Conservation (phyloP, 208 protist genomes). For the Leishmania gerbilli region DNA sequence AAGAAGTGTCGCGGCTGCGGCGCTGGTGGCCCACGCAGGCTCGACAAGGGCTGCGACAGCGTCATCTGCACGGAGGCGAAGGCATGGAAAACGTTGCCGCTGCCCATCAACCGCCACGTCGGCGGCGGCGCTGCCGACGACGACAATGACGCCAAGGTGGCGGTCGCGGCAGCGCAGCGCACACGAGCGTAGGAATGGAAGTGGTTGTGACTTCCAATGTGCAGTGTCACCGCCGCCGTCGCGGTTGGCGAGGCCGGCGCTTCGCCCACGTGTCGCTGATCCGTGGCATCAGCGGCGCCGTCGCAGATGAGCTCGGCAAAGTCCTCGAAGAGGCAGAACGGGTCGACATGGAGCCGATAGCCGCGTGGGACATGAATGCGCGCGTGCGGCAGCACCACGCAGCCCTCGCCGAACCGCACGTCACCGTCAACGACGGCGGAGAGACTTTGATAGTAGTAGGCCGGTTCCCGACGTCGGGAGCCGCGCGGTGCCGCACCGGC, state of each 20-base stretch:
- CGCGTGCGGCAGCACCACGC: conserved; percentile 52
- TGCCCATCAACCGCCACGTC: conserved; percentile 19
- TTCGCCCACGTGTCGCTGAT: neutral
- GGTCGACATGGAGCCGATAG: conserved; percentile 25
- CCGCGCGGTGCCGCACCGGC: neutral
- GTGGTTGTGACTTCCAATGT: conserved; percentile 37
- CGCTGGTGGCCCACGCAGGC: too few relatives aligned
- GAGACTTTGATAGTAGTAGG: conserved; percentile 35
- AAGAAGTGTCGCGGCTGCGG: neutral
- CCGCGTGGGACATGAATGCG: conserved; percentile 34
- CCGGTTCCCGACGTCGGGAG: neutral
- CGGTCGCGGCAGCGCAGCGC: neutral
- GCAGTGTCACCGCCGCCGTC: neutral
- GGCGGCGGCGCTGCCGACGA: neutral
- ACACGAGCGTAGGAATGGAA: conserved; percentile 49
- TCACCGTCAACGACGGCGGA: conserved; percentile 35
- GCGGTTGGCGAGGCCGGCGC: neutral
- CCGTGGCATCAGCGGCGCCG: neutral
- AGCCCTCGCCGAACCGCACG: conserved; percentile 52
- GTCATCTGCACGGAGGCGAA: conserved; percentile 23
- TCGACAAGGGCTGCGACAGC: neutral
- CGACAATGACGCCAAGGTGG: neutral
- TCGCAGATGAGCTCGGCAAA: conserved; percentile 32
- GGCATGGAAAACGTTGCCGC: conserved; percentile 34
- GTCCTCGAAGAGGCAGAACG: conserved; percentile 54